These are phyloP conservation scores for Xanthoconium purpureum DNA, from an alignment of 768 basidiomycete genomes.

Conservation along the genomic window DNA sequence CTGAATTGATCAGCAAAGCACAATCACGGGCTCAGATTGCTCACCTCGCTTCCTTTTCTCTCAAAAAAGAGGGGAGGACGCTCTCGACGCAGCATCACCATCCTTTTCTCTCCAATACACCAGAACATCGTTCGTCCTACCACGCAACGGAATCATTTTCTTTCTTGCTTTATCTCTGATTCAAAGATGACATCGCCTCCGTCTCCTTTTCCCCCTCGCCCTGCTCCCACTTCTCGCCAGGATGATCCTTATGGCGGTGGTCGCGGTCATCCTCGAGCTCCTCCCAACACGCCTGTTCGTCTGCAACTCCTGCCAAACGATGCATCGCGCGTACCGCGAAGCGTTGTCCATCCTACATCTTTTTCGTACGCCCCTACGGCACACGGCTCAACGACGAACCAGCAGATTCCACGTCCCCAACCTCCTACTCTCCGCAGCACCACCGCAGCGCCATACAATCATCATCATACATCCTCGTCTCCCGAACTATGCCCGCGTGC, in stretches of 20 bases:
- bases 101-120: constrained; percentile 3
- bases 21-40: neutral
- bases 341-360: constrained; percentile 19
- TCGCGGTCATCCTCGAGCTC: neutral
- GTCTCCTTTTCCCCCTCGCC: constrained; percentile 20
- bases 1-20: constrained; percentile 16
- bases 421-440: constrained; percentile 10
- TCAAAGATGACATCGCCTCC: constrained; percentile 19
- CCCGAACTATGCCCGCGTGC: constrained; percentile 20
- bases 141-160: neutral
- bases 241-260: constrained; percentile 4
- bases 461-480: constrained; percentile 25
- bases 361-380: neutral
- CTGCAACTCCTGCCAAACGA: constrained; percentile 2
- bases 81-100: neutral
- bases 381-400: constrained; percentile 1
- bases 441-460: constrained; percentile 8
- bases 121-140: neutral
- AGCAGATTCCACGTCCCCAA: neutral
- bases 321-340: constrained; percentile 7
- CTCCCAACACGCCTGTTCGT: constrained; percentile 1
- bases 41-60: neutral
- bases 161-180: neutral
- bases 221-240: constrained; percentile 6
- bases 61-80: neutral